Conservation (phyloP, 257 asterid species). For the Ajuga chamaepitys region DNA sequence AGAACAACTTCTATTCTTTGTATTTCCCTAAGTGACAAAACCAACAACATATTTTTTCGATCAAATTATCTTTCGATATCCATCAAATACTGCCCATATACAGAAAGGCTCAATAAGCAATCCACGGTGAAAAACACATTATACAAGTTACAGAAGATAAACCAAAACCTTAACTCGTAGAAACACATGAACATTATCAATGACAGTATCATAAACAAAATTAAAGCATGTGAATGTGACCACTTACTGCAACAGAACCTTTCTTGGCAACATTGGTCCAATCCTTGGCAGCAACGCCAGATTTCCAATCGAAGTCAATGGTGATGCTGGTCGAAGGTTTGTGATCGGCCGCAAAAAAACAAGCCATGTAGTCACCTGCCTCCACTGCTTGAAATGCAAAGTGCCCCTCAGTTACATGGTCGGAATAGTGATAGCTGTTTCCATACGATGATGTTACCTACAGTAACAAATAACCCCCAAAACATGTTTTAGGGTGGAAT, state of each 20-base stretch:
- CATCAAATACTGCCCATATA: no score
- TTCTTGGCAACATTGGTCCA: conserved; percentile 91
- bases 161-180: not conserved
- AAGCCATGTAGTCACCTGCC: conserved; percentile 86
- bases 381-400: conserved; percentile 78
- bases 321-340: conserved; percentile 53
- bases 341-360: conserved; percentile 73
- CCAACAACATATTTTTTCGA: no score
- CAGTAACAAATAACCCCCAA: not conserved
- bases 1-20: no score
- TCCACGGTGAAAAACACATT: not conserved
- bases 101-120: no score
- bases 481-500: not conserved
- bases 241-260: conserved; percentile 83
- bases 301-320: conserved; percentile 84
- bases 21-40: no score
- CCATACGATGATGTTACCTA: conserved; percentile 88
- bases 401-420: conserved; percentile 73
- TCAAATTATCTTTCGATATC: no score
- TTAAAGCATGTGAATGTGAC: not conserved
- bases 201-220: not conserved
- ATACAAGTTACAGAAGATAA: not conserved
- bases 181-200: not conserved
- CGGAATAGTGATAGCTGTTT: conserved; percentile 70
- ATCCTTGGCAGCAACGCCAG: conserved; percentile 92